These are phyloP conservation scores for Cryptococcus maquisensis DNA, from an alignment of 1,284 basidiomycete genomes.

Conservation along the genomic window DNA sequence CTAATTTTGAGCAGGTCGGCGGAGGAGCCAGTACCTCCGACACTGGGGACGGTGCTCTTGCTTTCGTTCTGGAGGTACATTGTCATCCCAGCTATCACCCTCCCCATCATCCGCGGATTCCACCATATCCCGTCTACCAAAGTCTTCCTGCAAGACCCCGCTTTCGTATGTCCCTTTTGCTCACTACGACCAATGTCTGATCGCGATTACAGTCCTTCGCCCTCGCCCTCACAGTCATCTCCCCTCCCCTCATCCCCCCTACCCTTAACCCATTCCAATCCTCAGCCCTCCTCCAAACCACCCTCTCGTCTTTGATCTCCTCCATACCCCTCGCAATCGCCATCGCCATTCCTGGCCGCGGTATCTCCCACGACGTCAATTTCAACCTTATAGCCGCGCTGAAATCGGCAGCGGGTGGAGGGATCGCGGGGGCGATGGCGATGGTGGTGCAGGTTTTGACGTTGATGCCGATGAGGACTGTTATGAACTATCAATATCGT, in stretches of 20 bases:
- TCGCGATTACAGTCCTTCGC: slow-evolving; percentile 30
- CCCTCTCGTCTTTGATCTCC: slow-evolving; percentile 28
- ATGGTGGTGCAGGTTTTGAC: slow-evolving; percentile 85
- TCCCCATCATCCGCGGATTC: slow-evolving; percentile 34
- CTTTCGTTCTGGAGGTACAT: slow-evolving; percentile 37
- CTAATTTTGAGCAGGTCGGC: slow-evolving; percentile 7
- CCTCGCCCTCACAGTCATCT: slow-evolving; percentile 29
- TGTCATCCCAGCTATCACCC: slow-evolving; percentile 30
- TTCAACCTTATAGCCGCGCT: slow-evolving; percentile 72
- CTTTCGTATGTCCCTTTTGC: slow-evolving; percentile 27
- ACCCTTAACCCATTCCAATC: slow-evolving; percentile 32
- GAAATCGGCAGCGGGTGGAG: slow-evolving; percentile 75
- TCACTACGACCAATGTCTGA: neutral
- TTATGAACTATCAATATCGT: slow-evolving; percentile 78
- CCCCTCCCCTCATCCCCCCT: slow-evolving; percentile 32
- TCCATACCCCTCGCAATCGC: slow-evolving; percentile 34
- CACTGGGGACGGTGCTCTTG: slow-evolving; percentile 37
- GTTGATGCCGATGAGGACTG: slow-evolving; percentile 68
- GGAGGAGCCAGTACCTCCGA: slow-evolving; percentile 35
- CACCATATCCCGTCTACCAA: slow-evolving; percentile 32
- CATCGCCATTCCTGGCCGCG: slow-evolving; percentile 33
- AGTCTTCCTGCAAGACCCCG: slow-evolving; percentile 38
- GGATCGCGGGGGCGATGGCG: slow-evolving; percentile 73
- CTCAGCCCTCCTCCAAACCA: slow-evolving; percentile 29
- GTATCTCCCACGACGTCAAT: slow-evolving; percentile 50